Conservation (phyloP, 2,329 filamentous ascomycete species). For the Arthrobotrys sinensis region DNA sequence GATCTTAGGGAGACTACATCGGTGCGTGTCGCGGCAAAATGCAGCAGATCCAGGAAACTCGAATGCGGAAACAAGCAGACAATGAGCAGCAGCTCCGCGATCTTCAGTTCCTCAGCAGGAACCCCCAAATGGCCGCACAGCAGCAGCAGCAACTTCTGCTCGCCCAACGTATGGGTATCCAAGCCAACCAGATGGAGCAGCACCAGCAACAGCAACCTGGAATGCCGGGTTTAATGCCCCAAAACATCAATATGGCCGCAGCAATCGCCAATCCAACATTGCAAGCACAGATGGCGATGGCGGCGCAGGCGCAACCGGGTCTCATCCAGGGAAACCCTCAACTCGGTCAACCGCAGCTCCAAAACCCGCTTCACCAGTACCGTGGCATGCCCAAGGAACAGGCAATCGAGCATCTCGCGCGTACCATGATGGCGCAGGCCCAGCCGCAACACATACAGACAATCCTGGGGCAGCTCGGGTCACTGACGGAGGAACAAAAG, state of each 20-base stretch:
- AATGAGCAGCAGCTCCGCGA: slow-evolving; percentile 46
- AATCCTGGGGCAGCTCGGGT: slow-evolving; percentile 42
- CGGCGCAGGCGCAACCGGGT: slow-evolving; percentile 42
- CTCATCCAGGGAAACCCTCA: slow-evolving; percentile 31
- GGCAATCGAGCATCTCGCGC: slow-evolving; percentile 42
- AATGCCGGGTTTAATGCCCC: slow-evolving; percentile 31
- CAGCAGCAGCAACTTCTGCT: slow-evolving; percentile 52
- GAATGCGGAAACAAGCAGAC: slow-evolving; percentile 49
- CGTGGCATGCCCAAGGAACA: slow-evolving; percentile 52
- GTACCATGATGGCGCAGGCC: slow-evolving; percentile 51
- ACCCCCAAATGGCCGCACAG: slow-evolving; percentile 43
- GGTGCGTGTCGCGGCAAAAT: slow-evolving; percentile 44
- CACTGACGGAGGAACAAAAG: slow-evolving; percentile 48
- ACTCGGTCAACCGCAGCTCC: slow-evolving; percentile 21
- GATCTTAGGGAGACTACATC: slow-evolving; percentile 45
- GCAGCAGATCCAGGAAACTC: slow-evolving; percentile 58
- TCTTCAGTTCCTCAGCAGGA: slow-evolving; percentile 43
- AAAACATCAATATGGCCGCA: slow-evolving; percentile 48
- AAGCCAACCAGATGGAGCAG: slow-evolving; percentile 9
- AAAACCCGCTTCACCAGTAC: slow-evolving; percentile 39
- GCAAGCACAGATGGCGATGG: slow-evolving; percentile 54
- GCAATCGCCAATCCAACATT: slow-evolving; percentile 40
- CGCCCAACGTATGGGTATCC: slow-evolving; percentile 35
- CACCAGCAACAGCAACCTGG: slow-evolving; percentile 12
- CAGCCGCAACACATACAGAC: slow-evolving; percentile 53